Conservation (phyloP, 2,329 filamentous ascomycete genomes). For the Hawksworthiomyces lignivorus region DNA sequence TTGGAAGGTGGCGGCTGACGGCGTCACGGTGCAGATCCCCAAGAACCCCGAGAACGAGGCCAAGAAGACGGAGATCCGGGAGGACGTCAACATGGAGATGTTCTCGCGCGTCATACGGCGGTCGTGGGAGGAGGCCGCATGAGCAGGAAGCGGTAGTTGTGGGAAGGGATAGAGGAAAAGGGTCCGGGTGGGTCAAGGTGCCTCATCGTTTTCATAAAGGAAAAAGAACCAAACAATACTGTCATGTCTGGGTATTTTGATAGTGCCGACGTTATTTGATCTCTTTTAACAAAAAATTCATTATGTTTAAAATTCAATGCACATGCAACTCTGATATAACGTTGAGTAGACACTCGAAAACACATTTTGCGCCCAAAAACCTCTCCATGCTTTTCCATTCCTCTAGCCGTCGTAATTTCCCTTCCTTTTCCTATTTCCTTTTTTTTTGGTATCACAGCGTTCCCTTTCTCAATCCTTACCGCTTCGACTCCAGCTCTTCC, state of each 20-base stretch:
- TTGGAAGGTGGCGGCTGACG: slow-evolving; percentile 68
- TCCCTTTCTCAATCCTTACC: slow-evolving; percentile 20
- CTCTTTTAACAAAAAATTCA: too few species aligned
- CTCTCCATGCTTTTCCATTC: too few species aligned
- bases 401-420: too few species aligned
- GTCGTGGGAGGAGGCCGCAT: slow-evolving; percentile 77
- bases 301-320: too few species aligned
- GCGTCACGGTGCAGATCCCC: slow-evolving; percentile 62
- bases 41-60: slow-evolving; percentile 97
- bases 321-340: too few species aligned
- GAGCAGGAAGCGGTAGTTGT: neutral
- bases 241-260: slow-evolving; percentile 1
- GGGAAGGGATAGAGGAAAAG: neutral
- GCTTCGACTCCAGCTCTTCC: slow-evolving; percentile 59
- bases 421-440: too few species aligned
- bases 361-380: too few species aligned
- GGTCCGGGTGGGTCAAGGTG: too few species aligned
- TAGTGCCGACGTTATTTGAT: slow-evolving; percentile 7
- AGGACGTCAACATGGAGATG: slow-evolving; percentile 89
- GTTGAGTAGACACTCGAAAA: too few species aligned
- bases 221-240: neutral
- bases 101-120: slow-evolving; percentile 73
- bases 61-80: slow-evolving; percentile 87
- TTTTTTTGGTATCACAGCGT: too few species aligned
- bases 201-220: neutral